Conservation (phyloP, 345 rosid species). For the Euclidium syriacum region DNA sequence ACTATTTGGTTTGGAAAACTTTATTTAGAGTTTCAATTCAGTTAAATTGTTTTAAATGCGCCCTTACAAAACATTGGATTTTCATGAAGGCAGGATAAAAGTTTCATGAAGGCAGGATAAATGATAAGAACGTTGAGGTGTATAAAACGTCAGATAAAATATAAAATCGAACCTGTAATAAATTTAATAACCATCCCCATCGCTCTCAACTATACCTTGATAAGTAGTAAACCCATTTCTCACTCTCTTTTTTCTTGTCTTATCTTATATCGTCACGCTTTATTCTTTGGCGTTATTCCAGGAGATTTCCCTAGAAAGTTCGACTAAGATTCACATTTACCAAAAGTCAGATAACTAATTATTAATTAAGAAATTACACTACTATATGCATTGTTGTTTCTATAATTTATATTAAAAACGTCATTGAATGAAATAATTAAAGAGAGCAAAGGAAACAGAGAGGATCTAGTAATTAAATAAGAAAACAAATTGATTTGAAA, state of each 20-base stretch:
- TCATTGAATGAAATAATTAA: neutral
- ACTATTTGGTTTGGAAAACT: too few species aligned
- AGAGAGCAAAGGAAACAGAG: neutral
- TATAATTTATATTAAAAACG: neutral
- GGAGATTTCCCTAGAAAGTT: neutral
- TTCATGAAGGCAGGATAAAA: neutral
- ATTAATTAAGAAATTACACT: neutral
- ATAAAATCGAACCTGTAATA: neutral
- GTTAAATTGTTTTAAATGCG: neutral
- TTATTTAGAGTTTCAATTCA: too few species aligned
- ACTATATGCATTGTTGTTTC: neutral
- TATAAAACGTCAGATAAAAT: neutral
- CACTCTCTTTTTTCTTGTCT: neutral
- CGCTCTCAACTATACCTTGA: slow-evolving; percentile 3
- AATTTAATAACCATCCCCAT: slow-evolving; percentile 4
- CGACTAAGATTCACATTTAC: slow-evolving; percentile 5
- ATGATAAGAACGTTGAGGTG: slow-evolving; percentile 25
- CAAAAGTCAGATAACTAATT: slow-evolving; percentile 14
- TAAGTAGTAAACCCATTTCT: too few species aligned
- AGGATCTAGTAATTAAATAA: neutral
- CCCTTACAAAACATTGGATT: neutral
- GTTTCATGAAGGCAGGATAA: neutral
- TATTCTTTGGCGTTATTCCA: neutral
- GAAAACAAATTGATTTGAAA: slow-evolving; percentile 3
- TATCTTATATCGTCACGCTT: slow-evolving; percentile 28